phyloP scores from a whole-genome alignment of 1,139 yeast species.

The Hyphopichia fennica region DNA sequence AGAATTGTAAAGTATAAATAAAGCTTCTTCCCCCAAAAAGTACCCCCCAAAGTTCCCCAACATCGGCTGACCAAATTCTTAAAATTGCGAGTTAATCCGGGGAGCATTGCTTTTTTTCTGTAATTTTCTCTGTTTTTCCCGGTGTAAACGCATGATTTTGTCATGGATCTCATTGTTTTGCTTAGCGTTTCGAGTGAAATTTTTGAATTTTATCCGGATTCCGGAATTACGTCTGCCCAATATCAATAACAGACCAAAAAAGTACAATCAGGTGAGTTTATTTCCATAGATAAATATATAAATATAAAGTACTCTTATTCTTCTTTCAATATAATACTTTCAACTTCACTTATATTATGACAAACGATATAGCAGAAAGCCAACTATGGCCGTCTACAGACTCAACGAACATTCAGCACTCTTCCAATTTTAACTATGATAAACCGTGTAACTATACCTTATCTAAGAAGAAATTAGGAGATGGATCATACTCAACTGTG shows the following conservation, averaged over 20 bases:
- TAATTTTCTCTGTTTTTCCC: too few relatives aligned
- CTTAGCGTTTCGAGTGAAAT: too few relatives aligned
- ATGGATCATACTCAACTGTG: conserved; percentile 40
- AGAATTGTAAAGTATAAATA: too few relatives aligned
- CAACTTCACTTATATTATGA: background rate
- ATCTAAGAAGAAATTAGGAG: conserved; percentile 31
- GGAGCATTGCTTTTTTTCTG: background rate
- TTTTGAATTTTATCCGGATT: background rate
- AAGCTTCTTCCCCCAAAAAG: background rate
- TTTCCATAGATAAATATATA: too few relatives aligned
- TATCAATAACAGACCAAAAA: background rate
- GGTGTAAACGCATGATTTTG: background rate
- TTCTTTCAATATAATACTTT: background rate
- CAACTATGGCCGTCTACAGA: conserved; percentile 3
- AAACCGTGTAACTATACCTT: conserved; percentile 36
- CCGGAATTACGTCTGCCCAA: background rate
- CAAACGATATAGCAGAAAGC: background rate
- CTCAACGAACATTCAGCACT: conserved; percentile 1
- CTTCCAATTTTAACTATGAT: background rate
- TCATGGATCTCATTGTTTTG: background rate
- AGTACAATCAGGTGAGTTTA: background rate
- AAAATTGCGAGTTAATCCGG: too few relatives aligned
- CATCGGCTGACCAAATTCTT: too few relatives aligned
- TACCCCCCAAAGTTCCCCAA: background rate
- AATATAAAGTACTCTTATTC: background rate